Base-by-base conservation (phyloP, 345 rosid genomes). In the Viola odorata region DNA sequence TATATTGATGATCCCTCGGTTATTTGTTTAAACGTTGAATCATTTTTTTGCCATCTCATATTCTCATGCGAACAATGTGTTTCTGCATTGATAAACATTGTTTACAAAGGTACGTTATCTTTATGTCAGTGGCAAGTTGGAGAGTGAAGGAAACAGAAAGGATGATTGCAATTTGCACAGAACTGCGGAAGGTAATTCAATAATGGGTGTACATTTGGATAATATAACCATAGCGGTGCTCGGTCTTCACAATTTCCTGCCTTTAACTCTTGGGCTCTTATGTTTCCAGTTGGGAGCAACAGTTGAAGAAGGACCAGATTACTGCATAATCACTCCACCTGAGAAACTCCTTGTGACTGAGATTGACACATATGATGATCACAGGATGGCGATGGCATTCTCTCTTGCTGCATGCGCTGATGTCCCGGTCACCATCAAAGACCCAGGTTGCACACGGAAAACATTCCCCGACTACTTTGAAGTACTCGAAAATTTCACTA, bases 361-460 rank as follows among this genome's bases (percentile, higher is more conserved):
- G 45, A 91, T 94, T 15, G 97, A 91, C 75, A 94, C 99, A 7
- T 94, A 91, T 0, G 97, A 94, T 54, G 99, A 94, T 78, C 97
- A 91, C 57, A 78, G 99, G 50, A 94, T 94, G 99, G 99, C 99
- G 63, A 91, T 94, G 99, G 84, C 99, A 7, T 94, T 91, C 79
- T 90, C 97, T 12, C 91, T 94, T 8, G 99, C 97, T 16, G 97
- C 97, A 52, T 94, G 96, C 73, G 88, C 81, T n/a, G 92, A 84
- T 37, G 99, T 94, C 63, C 92, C 95, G 3, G 89, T 94, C 50
- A 94, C 95, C 55, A 91, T 94, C 77, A 91, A 62, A 44, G 99
- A 94, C 78, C 97, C 99, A 1, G 80, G 87, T 60, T 95, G 99
- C 77, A 95, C 96, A 5, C 70, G 85, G 42, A 91, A 95, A 70